A percentile compares a stretch with the other conserved stretches of the same genome.
These are phyloP conservation scores for Schoenoplectus triqueter DNA, from an alignment of 202 grass and related monocot genomes.

Conservation along the genomic window DNA sequence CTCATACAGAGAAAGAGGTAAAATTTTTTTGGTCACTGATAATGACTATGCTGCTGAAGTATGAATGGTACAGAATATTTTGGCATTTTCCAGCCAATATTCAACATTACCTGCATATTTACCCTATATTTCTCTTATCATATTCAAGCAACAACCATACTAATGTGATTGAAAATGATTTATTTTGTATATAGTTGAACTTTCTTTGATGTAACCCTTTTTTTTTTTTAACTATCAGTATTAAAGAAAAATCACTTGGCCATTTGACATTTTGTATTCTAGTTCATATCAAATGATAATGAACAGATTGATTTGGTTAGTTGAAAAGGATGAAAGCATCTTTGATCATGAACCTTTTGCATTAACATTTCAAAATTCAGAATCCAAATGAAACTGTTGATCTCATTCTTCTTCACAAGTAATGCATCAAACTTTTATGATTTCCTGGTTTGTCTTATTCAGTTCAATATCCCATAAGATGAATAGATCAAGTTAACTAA, in stretches of 20 bases:
- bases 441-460: no score
- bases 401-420: no score
- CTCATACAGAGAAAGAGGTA: conserved; percentile 94
- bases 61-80: background rate
- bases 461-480: no score
- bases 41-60: background rate
- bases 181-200: background rate
- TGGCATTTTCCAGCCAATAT: conserved; percentile 2
- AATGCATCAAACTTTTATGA: no score
- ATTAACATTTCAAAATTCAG: no score
- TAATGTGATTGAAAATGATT: background rate
- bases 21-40: conserved; percentile 4
- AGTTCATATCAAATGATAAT: background rate
- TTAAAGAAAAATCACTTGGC: background rate
- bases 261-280: background rate
- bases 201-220: background rate
- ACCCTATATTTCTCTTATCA: conserved; percentile 11
- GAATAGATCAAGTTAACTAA: no score
- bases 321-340: no score
- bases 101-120: background rate
- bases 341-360: no score
- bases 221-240: background rate
- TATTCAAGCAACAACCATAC: background rate
- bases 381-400: no score
- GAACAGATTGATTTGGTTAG: no score